These are phyloP conservation scores for Bacidia rubella DNA, from an alignment of 495 filamentous ascomycete genomes.

Conservation along the genomic window DNA sequence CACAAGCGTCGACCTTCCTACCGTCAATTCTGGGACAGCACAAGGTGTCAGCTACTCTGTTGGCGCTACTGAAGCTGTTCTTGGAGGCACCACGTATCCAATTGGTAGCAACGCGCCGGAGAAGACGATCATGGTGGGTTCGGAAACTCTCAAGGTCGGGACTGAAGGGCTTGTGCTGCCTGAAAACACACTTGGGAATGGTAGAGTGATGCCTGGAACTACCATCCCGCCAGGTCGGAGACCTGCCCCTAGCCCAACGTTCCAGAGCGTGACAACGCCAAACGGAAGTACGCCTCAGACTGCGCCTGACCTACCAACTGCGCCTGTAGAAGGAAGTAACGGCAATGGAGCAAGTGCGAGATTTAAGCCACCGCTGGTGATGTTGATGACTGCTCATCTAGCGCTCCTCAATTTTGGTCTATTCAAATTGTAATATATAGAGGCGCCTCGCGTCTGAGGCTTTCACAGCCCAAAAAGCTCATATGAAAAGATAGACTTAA, in stretches of 20 bases:
- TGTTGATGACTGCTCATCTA: background rate
- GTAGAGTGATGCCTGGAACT: conserved; percentile 25
- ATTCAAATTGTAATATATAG: background rate
- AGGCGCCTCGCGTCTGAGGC: too few relatives aligned
- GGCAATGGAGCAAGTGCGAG: background rate
- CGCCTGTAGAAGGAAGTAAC: background rate
- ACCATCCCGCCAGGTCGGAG: conserved; percentile 20
- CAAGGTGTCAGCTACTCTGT: conserved; percentile 26
- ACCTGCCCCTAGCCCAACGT: background rate
- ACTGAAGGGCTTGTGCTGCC: conserved; percentile 28
- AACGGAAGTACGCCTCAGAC: background rate
- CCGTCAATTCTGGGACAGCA: conserved; percentile 25
- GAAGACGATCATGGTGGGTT: conserved; percentile 27
- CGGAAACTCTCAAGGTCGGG: conserved; percentile 34
- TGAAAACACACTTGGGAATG: conserved; percentile 9
- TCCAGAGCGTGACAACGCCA: background rate
- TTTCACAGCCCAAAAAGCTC: too few relatives aligned
- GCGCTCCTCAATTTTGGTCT: background rate
- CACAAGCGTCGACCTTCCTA: conserved; percentile 22
- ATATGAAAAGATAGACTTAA: too few relatives aligned
- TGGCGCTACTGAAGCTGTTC: conserved; percentile 27
- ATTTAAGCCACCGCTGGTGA: conserved; percentile 2
- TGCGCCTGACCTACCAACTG: background rate
- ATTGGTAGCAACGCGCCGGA: conserved; percentile 23
- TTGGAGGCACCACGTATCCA: conserved; percentile 34